These are phyloP conservation scores for Stropharia rugosoannulata DNA, from an alignment of 768 basidiomycete species.

Conservation along the genomic window DNA sequence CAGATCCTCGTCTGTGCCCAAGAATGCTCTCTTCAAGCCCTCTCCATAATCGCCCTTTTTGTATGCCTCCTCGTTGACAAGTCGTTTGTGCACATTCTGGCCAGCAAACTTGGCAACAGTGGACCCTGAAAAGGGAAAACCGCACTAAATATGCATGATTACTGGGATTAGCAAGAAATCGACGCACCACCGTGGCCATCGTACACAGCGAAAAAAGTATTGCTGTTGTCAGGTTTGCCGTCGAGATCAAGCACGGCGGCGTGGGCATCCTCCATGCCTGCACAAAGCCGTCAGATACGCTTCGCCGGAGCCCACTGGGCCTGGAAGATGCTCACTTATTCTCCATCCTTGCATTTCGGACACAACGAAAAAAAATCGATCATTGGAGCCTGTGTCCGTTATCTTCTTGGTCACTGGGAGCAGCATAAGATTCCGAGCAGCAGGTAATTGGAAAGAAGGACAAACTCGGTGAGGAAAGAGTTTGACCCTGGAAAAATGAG, in stretches of 20 bases:
- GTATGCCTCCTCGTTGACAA: conserved; percentile 73
- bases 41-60: conserved; percentile 64
- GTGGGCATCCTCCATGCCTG: conserved; percentile 99
- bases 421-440: conserved; percentile 11
- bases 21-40: conserved; percentile 85
- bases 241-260: conserved; percentile 65
- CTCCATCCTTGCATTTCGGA: conserved; percentile 99
- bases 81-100: conserved; percentile 75
- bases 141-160: conserved; percentile 10
- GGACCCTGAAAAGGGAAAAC: conserved; percentile 48
- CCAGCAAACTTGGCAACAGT: conserved; percentile 89
- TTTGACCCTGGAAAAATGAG: conserved; percentile 67
- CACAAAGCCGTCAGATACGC: conserved; percentile 11
- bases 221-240: conserved; percentile 36
- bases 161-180: not conserved
- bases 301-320: not conserved
- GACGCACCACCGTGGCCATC: conserved; percentile 94
- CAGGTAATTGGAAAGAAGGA: conserved; percentile 10
- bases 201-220: conserved; percentile 94
- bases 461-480: conserved; percentile 77
- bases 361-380: conserved; percentile 69
- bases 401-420: conserved; percentile 76
- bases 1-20: conserved; percentile 94
- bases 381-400: conserved; percentile 71
- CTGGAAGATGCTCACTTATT: conserved; percentile 69